Conservation (phyloP, 164 flowering plant genomes). For the Magnolia sinica region DNA sequence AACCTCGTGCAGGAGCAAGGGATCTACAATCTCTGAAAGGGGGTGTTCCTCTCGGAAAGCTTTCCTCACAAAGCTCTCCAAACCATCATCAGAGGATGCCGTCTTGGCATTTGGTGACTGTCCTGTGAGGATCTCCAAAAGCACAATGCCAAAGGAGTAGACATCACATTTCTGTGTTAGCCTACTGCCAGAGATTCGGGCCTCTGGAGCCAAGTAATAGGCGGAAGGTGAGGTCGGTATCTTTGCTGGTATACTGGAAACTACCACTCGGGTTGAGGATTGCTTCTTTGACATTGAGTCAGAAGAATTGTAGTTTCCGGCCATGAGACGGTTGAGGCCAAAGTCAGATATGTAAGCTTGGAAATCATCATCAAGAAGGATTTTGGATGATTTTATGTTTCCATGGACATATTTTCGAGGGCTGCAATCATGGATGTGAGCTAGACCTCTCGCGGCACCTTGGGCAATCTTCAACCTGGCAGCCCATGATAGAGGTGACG, state of each 20-base stretch:
- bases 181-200: slow-evolving; percentile 40
- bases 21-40: slow-evolving; percentile 75
- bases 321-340: slow-evolving; percentile 68
- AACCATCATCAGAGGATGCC: slow-evolving; percentile 48
- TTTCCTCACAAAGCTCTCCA: slow-evolving; percentile 70
- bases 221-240: slow-evolving; percentile 25
- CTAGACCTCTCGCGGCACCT: slow-evolving; percentile 78
- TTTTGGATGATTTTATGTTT: slow-evolving; percentile 78
- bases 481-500: slow-evolving; percentile 71
- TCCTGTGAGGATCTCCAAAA: slow-evolving; percentile 83
- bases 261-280: slow-evolving; percentile 24
- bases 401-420: slow-evolving; percentile 82
- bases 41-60: slow-evolving; percentile 69
- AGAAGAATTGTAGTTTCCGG: slow-evolving; percentile 28
- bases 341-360: slow-evolving; percentile 77
- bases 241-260: slow-evolving; percentile 28
- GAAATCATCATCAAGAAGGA: slow-evolving; percentile 77
- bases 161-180: slow-evolving; percentile 82
- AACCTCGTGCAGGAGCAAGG: slow-evolving; percentile 62
- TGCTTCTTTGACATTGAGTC: slow-evolving; percentile 32
- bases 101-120: slow-evolving; percentile 45
- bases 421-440: slow-evolving; percentile 76
- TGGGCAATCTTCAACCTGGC: slow-evolving; percentile 73
- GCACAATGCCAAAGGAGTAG: slow-evolving; percentile 79
- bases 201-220: slow-evolving; percentile 76